A percentile compares a stretch with the other conserved stretches of the same genome.
These are phyloP conservation scores for Vittaforma corneae DNA, from an alignment of 371 early-diverging fungal species.

Conservation along the genomic window DNA sequence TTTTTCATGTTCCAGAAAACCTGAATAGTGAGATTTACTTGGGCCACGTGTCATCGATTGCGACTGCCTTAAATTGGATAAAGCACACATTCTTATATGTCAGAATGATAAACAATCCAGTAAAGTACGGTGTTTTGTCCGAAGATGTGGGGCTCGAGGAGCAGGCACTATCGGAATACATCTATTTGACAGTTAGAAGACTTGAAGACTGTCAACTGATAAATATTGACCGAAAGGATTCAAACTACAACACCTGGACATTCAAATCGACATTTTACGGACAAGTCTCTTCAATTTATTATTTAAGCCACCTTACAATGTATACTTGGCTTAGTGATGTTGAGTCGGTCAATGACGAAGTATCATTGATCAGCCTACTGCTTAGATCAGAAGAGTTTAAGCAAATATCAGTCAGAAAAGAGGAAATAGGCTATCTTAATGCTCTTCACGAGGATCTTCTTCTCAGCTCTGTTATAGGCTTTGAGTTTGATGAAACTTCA, in stretches of 20 bases:
- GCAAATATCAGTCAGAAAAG: slow-evolving; percentile 28
- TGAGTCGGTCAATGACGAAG: not conserved
- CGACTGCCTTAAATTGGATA: slow-evolving; percentile 86
- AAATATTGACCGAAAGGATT: slow-evolving; percentile 9
- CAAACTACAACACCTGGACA: slow-evolving; percentile 13
- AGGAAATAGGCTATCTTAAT: slow-evolving; percentile 24
- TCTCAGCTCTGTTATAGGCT: slow-evolving; percentile 7
- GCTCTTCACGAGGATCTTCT: slow-evolving; percentile 1
- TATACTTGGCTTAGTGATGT: slow-evolving; percentile 33
- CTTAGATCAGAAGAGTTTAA: slow-evolving; percentile 41
- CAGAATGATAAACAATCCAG: slow-evolving; percentile 63
- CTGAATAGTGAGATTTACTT: slow-evolving; percentile 91
- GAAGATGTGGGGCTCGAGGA: slow-evolving; percentile 61
- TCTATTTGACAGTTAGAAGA: slow-evolving; percentile 32
- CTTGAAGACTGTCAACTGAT: slow-evolving; percentile 42
- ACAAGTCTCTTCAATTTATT: slow-evolving; percentile 40
- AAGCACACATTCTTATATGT: slow-evolving; percentile 88
- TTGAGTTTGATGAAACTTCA: slow-evolving; percentile 12
- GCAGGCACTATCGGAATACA: slow-evolving; percentile 40
- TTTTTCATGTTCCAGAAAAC: slow-evolving; percentile 72
- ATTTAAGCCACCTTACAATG: slow-evolving; percentile 41
- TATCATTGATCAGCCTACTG: slow-evolving; percentile 7
- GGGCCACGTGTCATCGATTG: slow-evolving; percentile 72
- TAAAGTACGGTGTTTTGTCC: slow-evolving; percentile 58
- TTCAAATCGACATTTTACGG: slow-evolving; percentile 41